Evolutionary conservation across 805 yeast species (phyloP), one percentile per base, ranked within the genome.

Genomic region (Hyphopichia homilentoma): DNA sequence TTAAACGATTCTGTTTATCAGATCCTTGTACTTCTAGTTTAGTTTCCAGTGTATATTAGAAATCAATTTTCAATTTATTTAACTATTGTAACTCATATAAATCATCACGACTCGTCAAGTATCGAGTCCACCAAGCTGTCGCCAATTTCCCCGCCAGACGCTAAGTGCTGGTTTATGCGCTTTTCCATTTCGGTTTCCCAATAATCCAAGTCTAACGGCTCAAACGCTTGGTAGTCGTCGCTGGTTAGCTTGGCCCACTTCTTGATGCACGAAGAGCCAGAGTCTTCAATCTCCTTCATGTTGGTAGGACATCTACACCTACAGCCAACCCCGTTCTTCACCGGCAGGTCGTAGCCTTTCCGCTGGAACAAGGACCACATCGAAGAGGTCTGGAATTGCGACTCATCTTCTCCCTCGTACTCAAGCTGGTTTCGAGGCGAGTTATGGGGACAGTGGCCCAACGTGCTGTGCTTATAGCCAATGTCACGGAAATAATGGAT

Each of bases 401-500:
- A n/a, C 5, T 21, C 24, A 38, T 68, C 68, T 5, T 44, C 47
- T 2, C 39, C 46, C n/a, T 56, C 48, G 7, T 61, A 57, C 7
- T 40, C 29, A 44, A 72, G 78, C 46, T 83, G 90, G 21, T 65
- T 61, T 8, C 48, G 45, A 3, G 73, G 74, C 1, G 84, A 45
- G 30, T 66, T 65, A n/a, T 40, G 39, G 0, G 97, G 96, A 65
- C 97, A 89, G 57, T 89, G 97, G 25, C 75, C 81, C 33, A 88
- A 63, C 0, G 82, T 75, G 1, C 90, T 74, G 53, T 90, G 97
- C 35, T 76, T 69, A 58, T 89, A 90, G 0, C 97, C 97, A 43
- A 90, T 81, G 50, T 90, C 97, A 41, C 96, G 65, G 61, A 90
- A 90, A 59, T 88, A 90, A 59, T 90, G 97, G 7, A 90, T 64